These are phyloP conservation scores for Hortaea werneckii DNA, from an alignment of 2,329 filamentous ascomycete genomes.

Conservation along the genomic window DNA sequence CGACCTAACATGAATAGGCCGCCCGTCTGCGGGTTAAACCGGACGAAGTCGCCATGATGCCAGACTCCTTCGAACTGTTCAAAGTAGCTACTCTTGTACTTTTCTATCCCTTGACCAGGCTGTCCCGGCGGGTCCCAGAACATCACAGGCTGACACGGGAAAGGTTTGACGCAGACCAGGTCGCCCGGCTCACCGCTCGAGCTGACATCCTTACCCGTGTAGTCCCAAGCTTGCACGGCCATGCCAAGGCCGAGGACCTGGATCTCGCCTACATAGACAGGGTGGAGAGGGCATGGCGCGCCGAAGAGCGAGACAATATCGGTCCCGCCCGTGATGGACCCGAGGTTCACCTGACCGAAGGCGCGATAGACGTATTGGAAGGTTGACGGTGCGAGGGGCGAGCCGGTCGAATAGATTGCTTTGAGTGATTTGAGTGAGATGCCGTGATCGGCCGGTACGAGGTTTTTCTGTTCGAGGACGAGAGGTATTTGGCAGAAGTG, in stretches of 20 bases:
- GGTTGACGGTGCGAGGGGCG: slow-evolving; percentile 82
- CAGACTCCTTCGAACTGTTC: slow-evolving; percentile 69
- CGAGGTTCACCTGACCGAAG: slow-evolving; percentile 79
- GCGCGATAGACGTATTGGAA: slow-evolving; percentile 81
- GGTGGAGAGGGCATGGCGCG: slow-evolving; percentile 53
- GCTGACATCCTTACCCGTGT: slow-evolving; percentile 48
- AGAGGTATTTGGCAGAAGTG: slow-evolving; percentile 88
- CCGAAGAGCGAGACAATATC: slow-evolving; percentile 96
- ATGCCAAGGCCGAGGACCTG: slow-evolving; percentile 41
- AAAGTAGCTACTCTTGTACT: slow-evolving; percentile 81
- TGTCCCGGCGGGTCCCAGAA: slow-evolving; percentile 61
- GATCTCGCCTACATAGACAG: slow-evolving; percentile 42
- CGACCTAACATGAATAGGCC: slow-evolving; percentile 85
- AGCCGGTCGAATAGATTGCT: slow-evolving; percentile 90
- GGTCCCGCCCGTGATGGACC: slow-evolving; percentile 88
- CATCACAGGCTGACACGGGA: slow-evolving; percentile 80
- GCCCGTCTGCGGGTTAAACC: slow-evolving; percentile 58
- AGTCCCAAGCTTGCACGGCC: slow-evolving; percentile 41
- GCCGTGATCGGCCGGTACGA: slow-evolving; percentile 49
- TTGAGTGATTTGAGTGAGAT: slow-evolving; percentile 52
- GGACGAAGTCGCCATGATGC: slow-evolving; percentile 92
- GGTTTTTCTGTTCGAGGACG: slow-evolving; percentile 68
- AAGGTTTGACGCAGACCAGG: slow-evolving; percentile 74
- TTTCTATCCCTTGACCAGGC: slow-evolving; percentile 48
- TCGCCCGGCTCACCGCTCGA: slow-evolving; percentile 65